phyloP scores from a whole-genome alignment of 75 land plant genomes.

The Gnetum montanum region DNA sequence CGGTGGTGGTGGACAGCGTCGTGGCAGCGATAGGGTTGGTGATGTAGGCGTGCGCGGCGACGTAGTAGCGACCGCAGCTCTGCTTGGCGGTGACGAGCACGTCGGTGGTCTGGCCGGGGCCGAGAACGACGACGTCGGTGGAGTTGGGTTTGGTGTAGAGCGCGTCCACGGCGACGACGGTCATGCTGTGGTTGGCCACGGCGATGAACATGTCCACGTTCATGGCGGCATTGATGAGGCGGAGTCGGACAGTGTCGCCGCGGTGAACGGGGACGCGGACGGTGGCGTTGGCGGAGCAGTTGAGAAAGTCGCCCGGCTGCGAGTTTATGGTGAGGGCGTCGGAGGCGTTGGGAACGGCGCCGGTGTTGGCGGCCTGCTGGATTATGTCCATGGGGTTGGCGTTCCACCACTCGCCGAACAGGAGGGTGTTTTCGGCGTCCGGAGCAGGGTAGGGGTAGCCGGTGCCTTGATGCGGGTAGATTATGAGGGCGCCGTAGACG shows the following conservation, averaged over 20 bases:
- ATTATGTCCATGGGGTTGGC: slow-evolving; percentile 3
- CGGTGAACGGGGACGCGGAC: slow-evolving; percentile 34
- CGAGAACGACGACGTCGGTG: slow-evolving; percentile 13
- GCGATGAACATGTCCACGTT: slow-evolving; percentile 39
- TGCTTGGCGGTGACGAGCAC: slow-evolving; percentile 38
- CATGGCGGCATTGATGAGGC: slow-evolving; percentile 29
- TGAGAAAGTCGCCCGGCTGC: slow-evolving; percentile 18
- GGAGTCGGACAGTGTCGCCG: slow-evolving; percentile 27
- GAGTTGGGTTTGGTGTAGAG: slow-evolving; percentile 36
- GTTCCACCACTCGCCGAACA: slow-evolving; percentile 38
- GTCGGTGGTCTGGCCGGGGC: slow-evolving; percentile 29
- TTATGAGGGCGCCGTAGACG: slow-evolving; percentile 25
- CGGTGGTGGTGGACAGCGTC: slow-evolving; percentile 29
- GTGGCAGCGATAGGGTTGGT: background rate
- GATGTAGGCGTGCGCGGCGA: slow-evolving; percentile 23
- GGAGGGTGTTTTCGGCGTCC: slow-evolving; percentile 11
- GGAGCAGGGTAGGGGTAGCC: slow-evolving; percentile 26
- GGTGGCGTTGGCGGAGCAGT: slow-evolving; percentile 3
- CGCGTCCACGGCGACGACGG: slow-evolving; percentile 29
- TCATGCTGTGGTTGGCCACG: slow-evolving; percentile 31
- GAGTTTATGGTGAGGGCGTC: slow-evolving; percentile 16
- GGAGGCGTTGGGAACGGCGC: slow-evolving; percentile 7
- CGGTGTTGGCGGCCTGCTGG: background rate
- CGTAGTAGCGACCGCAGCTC: slow-evolving; percentile 25
- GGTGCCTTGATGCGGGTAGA: slow-evolving; percentile 12